Evolutionary conservation across 2,329 filamentous ascomycete species (phyloP).

Genomic region (Fusarium sp.): DNA sequence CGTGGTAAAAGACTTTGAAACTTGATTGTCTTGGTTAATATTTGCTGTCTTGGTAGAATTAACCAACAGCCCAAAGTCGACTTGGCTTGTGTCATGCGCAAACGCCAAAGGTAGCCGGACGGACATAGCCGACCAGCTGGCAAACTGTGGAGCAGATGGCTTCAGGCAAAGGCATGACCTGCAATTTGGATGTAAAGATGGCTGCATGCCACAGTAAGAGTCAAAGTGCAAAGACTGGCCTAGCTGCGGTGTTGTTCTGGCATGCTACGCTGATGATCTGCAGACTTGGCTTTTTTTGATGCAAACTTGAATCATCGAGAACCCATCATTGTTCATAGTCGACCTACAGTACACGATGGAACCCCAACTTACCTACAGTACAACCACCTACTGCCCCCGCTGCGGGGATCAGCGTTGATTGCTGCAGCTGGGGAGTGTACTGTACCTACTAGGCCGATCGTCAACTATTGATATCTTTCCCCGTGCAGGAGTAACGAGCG

Average conservation of each 20-base stretch:
- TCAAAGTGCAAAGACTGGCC: too few species aligned
- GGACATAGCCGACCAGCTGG: neutral
- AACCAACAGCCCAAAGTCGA: too few species aligned
- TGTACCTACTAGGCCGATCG: too few species aligned
- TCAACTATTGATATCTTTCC: too few species aligned
- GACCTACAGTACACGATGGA: neutral
- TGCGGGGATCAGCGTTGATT: neutral
- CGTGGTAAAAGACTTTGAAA: too few species aligned
- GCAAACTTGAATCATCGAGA: too few species aligned
- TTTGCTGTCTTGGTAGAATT: too few species aligned
- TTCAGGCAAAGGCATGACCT: neutral
- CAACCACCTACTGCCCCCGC: neutral
- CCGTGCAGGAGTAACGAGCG: too few species aligned
- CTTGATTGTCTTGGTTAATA: too few species aligned
- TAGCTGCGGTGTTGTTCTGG: neutral
- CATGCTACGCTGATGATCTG: neutral
- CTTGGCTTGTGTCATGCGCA: conserved; percentile 7
- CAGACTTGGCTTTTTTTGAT: neutral
- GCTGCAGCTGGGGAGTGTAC: too few species aligned
- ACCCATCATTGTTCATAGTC: too few species aligned
- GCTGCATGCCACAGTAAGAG: neutral
- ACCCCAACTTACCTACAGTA: neutral
- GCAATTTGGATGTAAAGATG: neutral
- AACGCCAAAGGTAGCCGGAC: conserved; percentile 7
- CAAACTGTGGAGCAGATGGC: conserved; percentile 6